Percentiles rank a stretch among this genome's conserved stretches.
Conservation (phyloP, 2,329 filamentous ascomycete genomes). For the Tolypocladium amazonense region DNA sequence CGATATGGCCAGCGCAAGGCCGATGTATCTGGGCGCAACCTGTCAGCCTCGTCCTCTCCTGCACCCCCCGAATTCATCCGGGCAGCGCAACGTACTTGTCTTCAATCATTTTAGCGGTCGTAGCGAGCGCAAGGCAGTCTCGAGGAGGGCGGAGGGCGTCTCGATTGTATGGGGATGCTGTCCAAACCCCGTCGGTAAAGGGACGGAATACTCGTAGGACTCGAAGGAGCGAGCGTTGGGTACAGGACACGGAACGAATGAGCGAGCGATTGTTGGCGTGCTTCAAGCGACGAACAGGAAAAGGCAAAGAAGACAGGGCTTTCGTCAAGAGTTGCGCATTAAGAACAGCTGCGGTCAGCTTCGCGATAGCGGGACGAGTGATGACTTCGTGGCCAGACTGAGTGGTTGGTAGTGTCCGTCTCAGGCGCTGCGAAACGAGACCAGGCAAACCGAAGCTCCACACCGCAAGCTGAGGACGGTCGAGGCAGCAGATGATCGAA, state of each 20-base stretch:
- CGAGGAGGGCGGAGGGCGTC: constrained; percentile 8
- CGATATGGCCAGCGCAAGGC: constrained; percentile 62
- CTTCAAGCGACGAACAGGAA: not conserved
- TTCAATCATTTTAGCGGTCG: constrained; percentile 20
- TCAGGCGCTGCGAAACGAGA: not conserved
- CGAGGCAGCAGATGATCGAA: not conserved
- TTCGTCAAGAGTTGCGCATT: not conserved
- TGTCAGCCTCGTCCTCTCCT: constrained; percentile 6
- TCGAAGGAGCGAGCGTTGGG: not conserved
- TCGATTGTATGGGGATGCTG: not conserved
- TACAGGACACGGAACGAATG: not conserved
- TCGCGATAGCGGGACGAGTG: not conserved
- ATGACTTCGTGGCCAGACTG: not conserved
- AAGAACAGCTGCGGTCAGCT: not conserved
- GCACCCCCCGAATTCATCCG: not conserved
- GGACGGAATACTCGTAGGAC: not conserved
- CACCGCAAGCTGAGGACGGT: not conserved
- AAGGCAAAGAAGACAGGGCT: not conserved
- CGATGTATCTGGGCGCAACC: constrained; percentile 52
- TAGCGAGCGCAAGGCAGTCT: constrained; percentile 7
- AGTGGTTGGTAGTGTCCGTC: not conserved
- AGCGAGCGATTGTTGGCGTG: not conserved
- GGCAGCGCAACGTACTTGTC: constrained; percentile 23
- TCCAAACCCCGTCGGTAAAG: not conserved
- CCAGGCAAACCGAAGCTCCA: not conserved